Conservation (phyloP, 768 basidiomycete genomes). For the Pulveroboletus sp. region DNA sequence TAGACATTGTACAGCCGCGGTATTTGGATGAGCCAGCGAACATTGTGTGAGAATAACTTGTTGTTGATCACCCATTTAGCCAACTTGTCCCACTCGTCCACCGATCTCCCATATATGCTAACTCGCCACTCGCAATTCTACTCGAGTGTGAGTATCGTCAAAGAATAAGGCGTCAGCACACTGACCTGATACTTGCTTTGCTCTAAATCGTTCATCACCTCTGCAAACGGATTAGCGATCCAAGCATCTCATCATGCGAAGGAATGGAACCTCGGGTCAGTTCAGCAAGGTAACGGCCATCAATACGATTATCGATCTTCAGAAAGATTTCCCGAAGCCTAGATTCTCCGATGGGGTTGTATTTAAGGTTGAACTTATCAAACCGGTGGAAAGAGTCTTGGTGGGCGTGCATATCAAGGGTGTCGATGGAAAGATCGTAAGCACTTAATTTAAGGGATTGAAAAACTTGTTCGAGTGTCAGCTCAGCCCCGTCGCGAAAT, state of each 20-base stretch:
- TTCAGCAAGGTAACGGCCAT: conserved; percentile 93
- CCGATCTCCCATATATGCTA: conserved; percentile 86
- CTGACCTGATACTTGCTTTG: conserved; percentile 96
- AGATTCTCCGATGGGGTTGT: conserved; percentile 96
- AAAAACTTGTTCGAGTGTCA: conserved; percentile 94
- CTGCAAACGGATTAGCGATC: conserved; percentile 38
- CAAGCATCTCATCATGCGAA: neutral
- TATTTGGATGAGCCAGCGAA: conserved; percentile 95
- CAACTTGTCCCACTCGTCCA: conserved; percentile 95
- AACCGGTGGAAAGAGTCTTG: conserved; percentile 98
- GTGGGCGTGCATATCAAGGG: conserved; percentile 99
- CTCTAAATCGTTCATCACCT: conserved; percentile 96
- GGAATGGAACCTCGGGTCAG: conserved; percentile 71
- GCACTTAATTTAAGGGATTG: conserved; percentile 91
- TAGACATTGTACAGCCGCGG: conserved; percentile 95
- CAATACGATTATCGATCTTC: conserved; percentile 94
- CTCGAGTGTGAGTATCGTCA: neutral
- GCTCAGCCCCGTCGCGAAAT: conserved; percentile 85
- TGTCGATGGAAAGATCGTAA: conserved; percentile 98
- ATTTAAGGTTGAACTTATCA: conserved; percentile 97
- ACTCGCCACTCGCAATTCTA: conserved; percentile 97
- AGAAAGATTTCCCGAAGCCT: conserved; percentile 94
- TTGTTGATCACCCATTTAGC: conserved; percentile 96
- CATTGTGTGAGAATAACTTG: conserved; percentile 94
- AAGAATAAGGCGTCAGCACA: neutral